Percentiles rank a stretch among this genome's conserved stretches.
These are phyloP conservation scores for Linum trigynum DNA, from an alignment of 345 rosid genomes.

Conservation along the genomic window DNA sequence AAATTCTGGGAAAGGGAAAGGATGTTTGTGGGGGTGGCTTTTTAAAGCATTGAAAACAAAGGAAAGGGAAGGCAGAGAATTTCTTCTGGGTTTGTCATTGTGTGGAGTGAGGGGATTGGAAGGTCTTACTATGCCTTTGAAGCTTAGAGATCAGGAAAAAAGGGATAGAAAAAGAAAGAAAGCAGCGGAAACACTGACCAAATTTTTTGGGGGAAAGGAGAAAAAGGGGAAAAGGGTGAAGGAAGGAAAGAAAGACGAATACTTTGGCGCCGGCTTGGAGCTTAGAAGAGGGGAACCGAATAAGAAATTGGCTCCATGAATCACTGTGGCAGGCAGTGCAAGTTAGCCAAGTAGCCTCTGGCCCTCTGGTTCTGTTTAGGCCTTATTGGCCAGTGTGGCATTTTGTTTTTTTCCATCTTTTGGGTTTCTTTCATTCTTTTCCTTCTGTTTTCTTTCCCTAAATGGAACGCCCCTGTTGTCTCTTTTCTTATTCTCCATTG, in stretches of 20 bases:
- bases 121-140: background rate
- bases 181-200: background rate
- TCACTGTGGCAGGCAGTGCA: conserved; percentile 33
- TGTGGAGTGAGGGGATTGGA: conserved; percentile 5
- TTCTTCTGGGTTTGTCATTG: background rate
- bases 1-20: conserved; percentile 1
- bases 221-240: conserved; percentile 14
- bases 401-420: too few relatives aligned
- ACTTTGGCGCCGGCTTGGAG: too few relatives aligned
- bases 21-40: background rate
- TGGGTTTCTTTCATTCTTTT: too few relatives aligned
- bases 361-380: too few relatives aligned
- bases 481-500: too few relatives aligned
- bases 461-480: too few relatives aligned
- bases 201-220: conserved; percentile 5
- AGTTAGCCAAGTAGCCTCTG: conserved; percentile 19
- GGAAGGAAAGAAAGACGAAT: conserved; percentile 5
- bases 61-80: background rate
- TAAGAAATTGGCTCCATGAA: conserved; percentile 39
- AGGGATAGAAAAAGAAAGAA: conserved; percentile 9
- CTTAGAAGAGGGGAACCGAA: background rate
- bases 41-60: too few relatives aligned
- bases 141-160: background rate
- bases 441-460: too few relatives aligned
- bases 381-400: too few relatives aligned